phyloP scores from a whole-genome alignment of 192 early-diverging fungal genomes.

The Backusella westeae region DNA sequence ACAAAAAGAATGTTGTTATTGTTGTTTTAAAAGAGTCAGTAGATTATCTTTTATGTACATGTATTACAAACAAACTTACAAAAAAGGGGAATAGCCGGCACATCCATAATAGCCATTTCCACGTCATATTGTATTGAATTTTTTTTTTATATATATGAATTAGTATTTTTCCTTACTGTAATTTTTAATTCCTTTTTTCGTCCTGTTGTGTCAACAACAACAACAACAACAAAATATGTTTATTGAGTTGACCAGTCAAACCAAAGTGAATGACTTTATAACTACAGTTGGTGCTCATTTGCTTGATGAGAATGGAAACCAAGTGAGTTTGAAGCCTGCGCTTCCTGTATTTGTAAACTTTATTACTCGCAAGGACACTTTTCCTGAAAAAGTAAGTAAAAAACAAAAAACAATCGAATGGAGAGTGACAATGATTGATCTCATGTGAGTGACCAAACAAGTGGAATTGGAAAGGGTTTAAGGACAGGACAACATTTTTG shows the following conservation, averaged over 20 bases:
- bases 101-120: background rate
- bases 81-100: background rate
- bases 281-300: background rate
- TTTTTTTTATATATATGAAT: background rate
- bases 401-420: background rate
- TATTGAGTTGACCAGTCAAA: background rate
- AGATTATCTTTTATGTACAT: background rate
- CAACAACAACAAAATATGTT: background rate
- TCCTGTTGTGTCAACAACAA: background rate
- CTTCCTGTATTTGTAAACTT: background rate
- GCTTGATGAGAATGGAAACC: background rate
- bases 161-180: background rate
- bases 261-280: background rate
- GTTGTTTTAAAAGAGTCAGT: slow-evolving; percentile 7
- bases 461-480: background rate
- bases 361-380: background rate
- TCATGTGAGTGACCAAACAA: background rate
- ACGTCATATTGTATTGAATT: background rate
- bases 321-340: background rate
- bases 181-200: background rate
- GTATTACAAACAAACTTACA: slow-evolving; percentile 1
- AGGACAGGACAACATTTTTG: background rate
- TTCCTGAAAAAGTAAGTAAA: slow-evolving; percentile 1
- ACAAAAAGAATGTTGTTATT: slow-evolving; percentile 10
- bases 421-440: background rate